Base-by-base conservation (phyloP, 108 stramenopile species). In the Mayamaea pseudoterrestris region DNA sequence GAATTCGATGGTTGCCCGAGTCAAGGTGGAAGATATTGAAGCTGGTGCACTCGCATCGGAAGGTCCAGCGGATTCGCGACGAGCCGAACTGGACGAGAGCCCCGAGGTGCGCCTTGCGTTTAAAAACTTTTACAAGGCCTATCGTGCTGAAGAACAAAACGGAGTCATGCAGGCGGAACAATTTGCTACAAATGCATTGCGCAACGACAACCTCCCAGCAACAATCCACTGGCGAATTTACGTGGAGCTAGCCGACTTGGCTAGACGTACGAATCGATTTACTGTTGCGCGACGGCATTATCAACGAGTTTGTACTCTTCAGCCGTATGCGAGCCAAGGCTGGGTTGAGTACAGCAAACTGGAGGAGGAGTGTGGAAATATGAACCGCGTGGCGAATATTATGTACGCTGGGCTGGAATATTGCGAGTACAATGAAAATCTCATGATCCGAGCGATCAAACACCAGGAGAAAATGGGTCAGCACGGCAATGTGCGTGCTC, bases 281-380 rank as follows among this genome's bases (percentile, higher is more conserved):
- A 68, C 68, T 4, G 76, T 79, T 34, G 93, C 93, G 0, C 53
- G 93, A 41, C 41, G 64, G 41, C 71, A 87, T 30, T 95, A 89
- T 50, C 69, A 76, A 21, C 60, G 74, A 54, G 94, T 90, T 8
- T 94, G 92, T 32, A 36, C 67, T 29, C 55, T 79, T 16, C 91
- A 96, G 49, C 93, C 93, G 0, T 77, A 68, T 47, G 89, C 91
- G 0, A 65, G 67, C 48, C 93, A 93, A 48, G 91, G 84, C 0
- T 98, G 97, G 97, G 58, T 98, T 41, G 97, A 96, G 55, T 88
- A 81, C 60, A 91, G 93, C 64, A 96, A 95, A 52, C 63, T 98
- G 42, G 95, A 96, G 53, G 95, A 98, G 64, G 94, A 98, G 48
- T 78, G 84, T 35, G 94, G 94, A 1, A 71, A 90, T 39, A 57